Percentiles rank a stretch among this genome's conserved stretches.
Conservation (phyloP, 768 basidiomycete species). For the Imleria badia region DNA sequence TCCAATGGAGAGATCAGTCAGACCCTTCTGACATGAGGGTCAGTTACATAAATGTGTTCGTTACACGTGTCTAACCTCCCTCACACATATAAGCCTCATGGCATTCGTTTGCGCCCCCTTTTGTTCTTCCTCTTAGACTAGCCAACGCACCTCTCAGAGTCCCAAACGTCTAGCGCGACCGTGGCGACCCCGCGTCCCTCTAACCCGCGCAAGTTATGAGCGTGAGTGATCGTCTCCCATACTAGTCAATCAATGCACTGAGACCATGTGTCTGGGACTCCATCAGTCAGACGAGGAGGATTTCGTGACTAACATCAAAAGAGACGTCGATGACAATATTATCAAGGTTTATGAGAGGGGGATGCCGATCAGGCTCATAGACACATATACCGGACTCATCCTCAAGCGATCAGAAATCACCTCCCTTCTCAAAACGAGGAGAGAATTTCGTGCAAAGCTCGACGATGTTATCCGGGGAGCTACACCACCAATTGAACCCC, state of each 20-base stretch:
- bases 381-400: conserved; percentile 28
- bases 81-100: too few species aligned
- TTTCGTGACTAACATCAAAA: conserved; percentile 13
- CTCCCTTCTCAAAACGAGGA: conserved; percentile 14
- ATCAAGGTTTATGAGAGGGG: conserved; percentile 12
- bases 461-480: conserved; percentile 4
- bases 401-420: conserved; percentile 16
- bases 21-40: too few species aligned
- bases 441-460: conserved; percentile 11
- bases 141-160: too few species aligned
- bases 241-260: not conserved
- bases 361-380: conserved; percentile 26
- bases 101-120: too few species aligned
- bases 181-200: not conserved
- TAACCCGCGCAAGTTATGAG: not conserved
- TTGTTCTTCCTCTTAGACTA: too few species aligned
- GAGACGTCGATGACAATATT: conserved; percentile 14
- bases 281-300: not conserved
- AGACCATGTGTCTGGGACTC: not conserved
- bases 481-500: not conserved
- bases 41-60: too few species aligned
- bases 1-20: too few species aligned
- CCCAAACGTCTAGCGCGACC: too few species aligned
- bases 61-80: too few species aligned
- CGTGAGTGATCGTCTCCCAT: not conserved